phyloP scores from a whole-genome alignment of 495 filamentous ascomycete species.

The Cercophora sp. region DNA sequence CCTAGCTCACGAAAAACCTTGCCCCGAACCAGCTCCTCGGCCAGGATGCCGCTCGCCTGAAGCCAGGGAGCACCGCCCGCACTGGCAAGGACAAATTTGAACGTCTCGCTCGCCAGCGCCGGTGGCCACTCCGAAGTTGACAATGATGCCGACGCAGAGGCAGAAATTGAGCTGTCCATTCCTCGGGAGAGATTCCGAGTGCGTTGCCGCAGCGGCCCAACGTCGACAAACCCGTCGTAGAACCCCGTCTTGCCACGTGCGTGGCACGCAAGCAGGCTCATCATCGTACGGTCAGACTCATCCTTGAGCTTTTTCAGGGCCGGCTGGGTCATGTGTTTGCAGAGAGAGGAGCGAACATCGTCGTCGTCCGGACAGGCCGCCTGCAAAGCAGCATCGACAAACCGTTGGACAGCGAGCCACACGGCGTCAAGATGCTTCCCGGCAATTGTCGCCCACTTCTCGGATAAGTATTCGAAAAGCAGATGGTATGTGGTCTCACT shows the following conservation, averaged over 20 bases:
- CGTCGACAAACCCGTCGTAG: constrained; percentile 3
- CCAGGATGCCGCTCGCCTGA: neutral
- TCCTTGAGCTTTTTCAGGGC: neutral
- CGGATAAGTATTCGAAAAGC: constrained; percentile 4
- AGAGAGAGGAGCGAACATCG: neutral
- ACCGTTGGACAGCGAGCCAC: neutral
- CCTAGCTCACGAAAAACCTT: neutral
- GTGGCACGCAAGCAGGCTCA: constrained; percentile 4
- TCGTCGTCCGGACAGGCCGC: neutral
- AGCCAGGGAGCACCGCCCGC: neutral
- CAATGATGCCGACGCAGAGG: neutral
- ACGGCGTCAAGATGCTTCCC: neutral
- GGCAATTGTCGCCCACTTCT: neutral
- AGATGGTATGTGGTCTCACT: constrained; percentile 1
- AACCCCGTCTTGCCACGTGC: constrained; percentile 1
- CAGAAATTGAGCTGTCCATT: neutral
- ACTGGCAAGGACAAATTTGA: neutral
- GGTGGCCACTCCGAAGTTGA: neutral
- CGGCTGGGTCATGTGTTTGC: neutral
- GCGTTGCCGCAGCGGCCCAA: neutral
- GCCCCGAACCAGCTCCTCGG: neutral
- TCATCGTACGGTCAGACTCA: neutral
- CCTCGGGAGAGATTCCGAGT: neutral
- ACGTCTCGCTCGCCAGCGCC: too few species aligned
- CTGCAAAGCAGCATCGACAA: neutral